Percentiles rank a stretch among this genome's conserved stretches.
Conservation (phyloP, 345 rosid species). For the Lumnitzera littorea region DNA sequence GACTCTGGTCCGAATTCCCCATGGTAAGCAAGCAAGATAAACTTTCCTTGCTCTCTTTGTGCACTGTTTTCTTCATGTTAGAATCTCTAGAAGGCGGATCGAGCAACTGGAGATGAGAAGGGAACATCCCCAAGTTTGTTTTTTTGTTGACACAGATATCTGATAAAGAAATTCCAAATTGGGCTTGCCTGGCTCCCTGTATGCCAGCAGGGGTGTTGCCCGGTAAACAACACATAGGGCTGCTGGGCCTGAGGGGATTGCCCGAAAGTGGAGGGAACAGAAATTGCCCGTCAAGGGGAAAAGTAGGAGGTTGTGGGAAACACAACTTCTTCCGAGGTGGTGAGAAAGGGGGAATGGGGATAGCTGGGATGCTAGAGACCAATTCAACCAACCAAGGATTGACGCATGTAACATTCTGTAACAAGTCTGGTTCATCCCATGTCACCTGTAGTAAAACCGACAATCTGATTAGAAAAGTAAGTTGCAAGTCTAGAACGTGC, state of each 20-base stretch:
- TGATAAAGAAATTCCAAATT: conserved; percentile 64
- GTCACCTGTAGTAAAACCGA: conserved; percentile 44
- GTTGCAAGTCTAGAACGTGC: too few relatives aligned
- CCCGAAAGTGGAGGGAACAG: conserved; percentile 47
- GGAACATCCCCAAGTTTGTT: conserved; percentile 51
- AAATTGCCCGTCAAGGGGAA: conserved; percentile 46
- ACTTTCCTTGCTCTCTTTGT: conserved; percentile 29
- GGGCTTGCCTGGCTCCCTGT: conserved; percentile 99
- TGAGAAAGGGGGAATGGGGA: conserved; percentile 72
- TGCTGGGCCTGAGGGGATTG: conserved; percentile 39
- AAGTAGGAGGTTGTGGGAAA: conserved; percentile 52
- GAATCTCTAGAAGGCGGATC: conserved; percentile 36
- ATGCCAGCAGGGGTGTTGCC: conserved; percentile 84
- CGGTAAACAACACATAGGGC: conserved; percentile 51
- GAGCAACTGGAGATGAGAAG: conserved; percentile 43
- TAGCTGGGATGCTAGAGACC: conserved; percentile 68
- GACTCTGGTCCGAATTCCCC: conserved; percentile 44
- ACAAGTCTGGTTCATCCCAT: conserved; percentile 97
- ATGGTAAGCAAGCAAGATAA: conserved; percentile 74
- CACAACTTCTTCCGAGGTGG: conserved; percentile 74
- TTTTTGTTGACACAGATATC: conserved; percentile 58
- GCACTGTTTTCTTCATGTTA: conserved; percentile 26
- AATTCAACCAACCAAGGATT: conserved; percentile 94
- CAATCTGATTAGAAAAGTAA: background rate
- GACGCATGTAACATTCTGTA: conserved; percentile 79